Conservation (phyloP, 2,329 filamentous ascomycete genomes). For the Nigrospora oryzae region DNA sequence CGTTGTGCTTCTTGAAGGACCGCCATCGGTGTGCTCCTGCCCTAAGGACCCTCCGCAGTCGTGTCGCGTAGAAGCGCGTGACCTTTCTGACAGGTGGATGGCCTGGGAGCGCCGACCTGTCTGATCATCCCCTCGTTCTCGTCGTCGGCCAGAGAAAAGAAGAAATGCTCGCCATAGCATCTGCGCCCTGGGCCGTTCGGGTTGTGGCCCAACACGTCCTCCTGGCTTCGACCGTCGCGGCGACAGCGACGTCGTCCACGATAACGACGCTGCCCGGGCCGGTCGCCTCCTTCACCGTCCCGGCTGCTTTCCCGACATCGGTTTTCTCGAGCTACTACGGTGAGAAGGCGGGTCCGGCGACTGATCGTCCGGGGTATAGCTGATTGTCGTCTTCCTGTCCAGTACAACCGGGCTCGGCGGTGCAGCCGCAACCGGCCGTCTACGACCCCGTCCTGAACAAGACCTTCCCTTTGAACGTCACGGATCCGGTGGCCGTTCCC, state of each 20-base stretch:
- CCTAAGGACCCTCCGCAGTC: too few species aligned
- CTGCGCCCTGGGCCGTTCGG: not conserved
- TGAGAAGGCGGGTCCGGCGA: slow-evolving; percentile 7
- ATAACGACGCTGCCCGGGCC: slow-evolving; percentile 18
- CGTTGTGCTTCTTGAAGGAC: too few species aligned
- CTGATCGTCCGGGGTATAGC: too few species aligned
- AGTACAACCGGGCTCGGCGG: slow-evolving; percentile 20
- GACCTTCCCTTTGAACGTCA: slow-evolving; percentile 45
- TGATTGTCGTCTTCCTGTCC: not conserved
- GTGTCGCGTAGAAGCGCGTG: too few species aligned
- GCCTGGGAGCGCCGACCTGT: too few species aligned
- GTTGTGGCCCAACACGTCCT: not conserved
- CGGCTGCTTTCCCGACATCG: slow-evolving; percentile 39
- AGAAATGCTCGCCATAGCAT: too few species aligned
- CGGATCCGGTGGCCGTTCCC: slow-evolving; percentile 43
- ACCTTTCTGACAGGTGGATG: too few species aligned
- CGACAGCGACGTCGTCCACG: not conserved
- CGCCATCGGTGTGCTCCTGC: too few species aligned
- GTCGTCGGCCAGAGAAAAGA: not conserved
- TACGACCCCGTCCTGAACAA: slow-evolving; percentile 44
- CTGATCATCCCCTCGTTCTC: too few species aligned
- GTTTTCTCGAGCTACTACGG: slow-evolving; percentile 41
- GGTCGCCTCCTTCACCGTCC: slow-evolving; percentile 27
- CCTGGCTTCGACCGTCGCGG: too few species aligned
- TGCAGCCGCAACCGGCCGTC: slow-evolving; percentile 28